These are phyloP conservation scores for Rossbeevera mucosa DNA, from an alignment of 768 basidiomycete species.

Conservation along the genomic window DNA sequence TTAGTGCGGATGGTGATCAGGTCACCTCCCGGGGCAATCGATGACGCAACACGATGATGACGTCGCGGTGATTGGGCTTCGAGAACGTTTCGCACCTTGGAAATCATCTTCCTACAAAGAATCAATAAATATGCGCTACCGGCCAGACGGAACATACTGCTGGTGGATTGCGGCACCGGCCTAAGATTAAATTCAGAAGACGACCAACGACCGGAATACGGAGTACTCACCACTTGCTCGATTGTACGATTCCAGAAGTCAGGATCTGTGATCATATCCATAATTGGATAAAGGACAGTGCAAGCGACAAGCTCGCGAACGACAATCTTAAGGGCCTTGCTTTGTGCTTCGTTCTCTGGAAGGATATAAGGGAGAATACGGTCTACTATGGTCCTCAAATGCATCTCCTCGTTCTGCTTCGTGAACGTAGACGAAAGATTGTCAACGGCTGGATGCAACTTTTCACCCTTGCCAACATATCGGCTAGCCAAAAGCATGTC, in stretches of 20 bases:
- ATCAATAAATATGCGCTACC: slow-evolving; percentile 1
- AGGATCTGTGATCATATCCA: slow-evolving; percentile 91
- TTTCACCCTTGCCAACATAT: slow-evolving; percentile 63
- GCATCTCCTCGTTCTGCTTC: slow-evolving; percentile 83
- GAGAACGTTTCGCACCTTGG: slow-evolving; percentile 79
- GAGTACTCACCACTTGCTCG: slow-evolving; percentile 78
- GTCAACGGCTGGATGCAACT: slow-evolving; percentile 80
- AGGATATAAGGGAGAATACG: slow-evolving; percentile 67
- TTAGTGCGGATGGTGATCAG: slow-evolving; percentile 80
- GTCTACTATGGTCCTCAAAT: slow-evolving; percentile 69
- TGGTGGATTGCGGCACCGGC: slow-evolving; percentile 69
- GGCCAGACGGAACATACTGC: slow-evolving; percentile 40
- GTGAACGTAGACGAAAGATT: slow-evolving; percentile 88
- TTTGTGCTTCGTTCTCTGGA: slow-evolving; percentile 69
- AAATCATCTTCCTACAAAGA: slow-evolving; percentile 65
- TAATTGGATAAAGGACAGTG: slow-evolving; percentile 75
- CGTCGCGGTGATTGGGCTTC: slow-evolving; percentile 72
- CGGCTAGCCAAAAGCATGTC: slow-evolving; percentile 81
- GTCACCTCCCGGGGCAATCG: slow-evolving; percentile 48
- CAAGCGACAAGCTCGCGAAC: slow-evolving; percentile 82
- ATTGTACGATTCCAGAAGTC: slow-evolving; percentile 96
- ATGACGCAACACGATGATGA: slow-evolving; percentile 38
- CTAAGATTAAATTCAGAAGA: slow-evolving; percentile 28
- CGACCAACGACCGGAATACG: neutral
- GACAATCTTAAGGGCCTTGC: slow-evolving; percentile 65